Percentiles rank a stretch among this genome's conserved stretches.
phyloP scores from a whole-genome alignment of 2,329 filamentous ascomycete genomes.

The Ascosphaera apis region DNA sequence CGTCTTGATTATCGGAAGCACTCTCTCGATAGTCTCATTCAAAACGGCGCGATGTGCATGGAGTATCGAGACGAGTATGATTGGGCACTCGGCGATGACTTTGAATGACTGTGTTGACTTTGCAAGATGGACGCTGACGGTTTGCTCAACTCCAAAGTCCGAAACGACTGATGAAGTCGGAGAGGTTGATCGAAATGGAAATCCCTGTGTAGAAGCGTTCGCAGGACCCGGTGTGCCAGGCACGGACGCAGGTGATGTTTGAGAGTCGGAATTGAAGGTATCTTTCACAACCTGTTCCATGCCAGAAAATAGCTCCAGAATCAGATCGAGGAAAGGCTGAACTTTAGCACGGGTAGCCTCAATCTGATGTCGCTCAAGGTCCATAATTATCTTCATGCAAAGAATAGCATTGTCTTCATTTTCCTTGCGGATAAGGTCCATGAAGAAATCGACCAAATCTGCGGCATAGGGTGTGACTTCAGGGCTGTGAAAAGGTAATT shows the following conservation, averaged over 20 bases:
- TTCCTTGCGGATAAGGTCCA: slow-evolving; percentile 69
- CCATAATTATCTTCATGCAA: slow-evolving; percentile 94
- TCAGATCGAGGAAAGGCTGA: slow-evolving; percentile 71
- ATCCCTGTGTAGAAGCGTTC: slow-evolving; percentile 40
- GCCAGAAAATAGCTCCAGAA: slow-evolving; percentile 85
- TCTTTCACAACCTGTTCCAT: slow-evolving; percentile 91
- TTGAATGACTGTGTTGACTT: slow-evolving; percentile 99
- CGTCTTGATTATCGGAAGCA: slow-evolving; percentile 82
- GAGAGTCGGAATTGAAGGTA: slow-evolving; percentile 40
- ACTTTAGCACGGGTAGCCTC: slow-evolving; percentile 64
- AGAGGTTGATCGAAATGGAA: slow-evolving; percentile 48
- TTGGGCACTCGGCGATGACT: slow-evolving; percentile 89
- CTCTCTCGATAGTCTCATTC: slow-evolving; percentile 63
- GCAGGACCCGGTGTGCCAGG: slow-evolving; percentile 28
- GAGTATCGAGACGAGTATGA: slow-evolving; percentile 96
- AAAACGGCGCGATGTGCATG: slow-evolving; percentile 72
- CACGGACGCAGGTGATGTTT: slow-evolving; percentile 27
- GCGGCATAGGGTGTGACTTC: slow-evolving; percentile 78
- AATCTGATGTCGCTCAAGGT: slow-evolving; percentile 79
- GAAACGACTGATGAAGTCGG: slow-evolving; percentile 54
- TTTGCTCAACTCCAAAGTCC: slow-evolving; percentile 64
- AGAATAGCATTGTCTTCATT: slow-evolving; percentile 98
- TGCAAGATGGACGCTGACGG: slow-evolving; percentile 55
- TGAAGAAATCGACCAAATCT: slow-evolving; percentile 73
- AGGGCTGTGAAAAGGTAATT: slow-evolving; percentile 49